These are phyloP conservation scores for Populus pruinosa DNA, from an alignment of 345 rosid genomes.

Conservation along the genomic window DNA sequence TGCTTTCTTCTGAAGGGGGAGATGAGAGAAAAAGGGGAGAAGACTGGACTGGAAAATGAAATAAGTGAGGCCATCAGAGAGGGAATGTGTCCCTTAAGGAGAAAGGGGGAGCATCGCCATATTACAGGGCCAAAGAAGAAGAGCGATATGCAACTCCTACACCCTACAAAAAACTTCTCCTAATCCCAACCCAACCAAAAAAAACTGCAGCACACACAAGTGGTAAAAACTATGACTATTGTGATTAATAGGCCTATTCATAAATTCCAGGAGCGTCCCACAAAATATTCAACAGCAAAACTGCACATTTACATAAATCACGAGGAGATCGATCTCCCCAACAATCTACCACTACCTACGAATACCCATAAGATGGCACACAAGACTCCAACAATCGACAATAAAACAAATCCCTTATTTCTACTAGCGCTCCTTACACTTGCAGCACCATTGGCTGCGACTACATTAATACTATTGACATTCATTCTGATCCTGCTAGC, in stretches of 20 bases:
- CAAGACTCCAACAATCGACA: slow-evolving; percentile 56
- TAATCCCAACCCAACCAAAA: too few relatives aligned
- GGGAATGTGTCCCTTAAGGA: not conserved
- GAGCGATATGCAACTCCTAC: too few relatives aligned
- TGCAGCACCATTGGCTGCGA: slow-evolving; percentile 23
- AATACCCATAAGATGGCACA: slow-evolving; percentile 64
- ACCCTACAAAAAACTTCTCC: too few relatives aligned
- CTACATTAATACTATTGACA: slow-evolving; percentile 22
- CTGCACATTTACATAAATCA: not conserved
- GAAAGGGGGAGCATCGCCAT: not conserved
- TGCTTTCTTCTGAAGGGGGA: too few relatives aligned
- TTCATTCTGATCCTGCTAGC: slow-evolving; percentile 41
- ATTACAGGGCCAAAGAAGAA: not conserved
- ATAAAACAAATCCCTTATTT: slow-evolving; percentile 40
- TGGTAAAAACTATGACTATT: not conserved
- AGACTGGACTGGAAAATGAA: too few relatives aligned
- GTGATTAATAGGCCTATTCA: not conserved
- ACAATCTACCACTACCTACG: slow-evolving; percentile 44
- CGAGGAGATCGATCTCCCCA: not conserved
- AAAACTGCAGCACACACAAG: too few relatives aligned
- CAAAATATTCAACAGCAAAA: not conserved
- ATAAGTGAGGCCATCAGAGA: not conserved
- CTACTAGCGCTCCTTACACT: slow-evolving; percentile 31
- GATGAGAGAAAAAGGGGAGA: too few relatives aligned
- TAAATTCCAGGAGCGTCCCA: not conserved